Evolutionary conservation across 2,329 filamentous ascomycete genomes (phyloP).

Genomic region (Tolypocladium amazonense): DNA sequence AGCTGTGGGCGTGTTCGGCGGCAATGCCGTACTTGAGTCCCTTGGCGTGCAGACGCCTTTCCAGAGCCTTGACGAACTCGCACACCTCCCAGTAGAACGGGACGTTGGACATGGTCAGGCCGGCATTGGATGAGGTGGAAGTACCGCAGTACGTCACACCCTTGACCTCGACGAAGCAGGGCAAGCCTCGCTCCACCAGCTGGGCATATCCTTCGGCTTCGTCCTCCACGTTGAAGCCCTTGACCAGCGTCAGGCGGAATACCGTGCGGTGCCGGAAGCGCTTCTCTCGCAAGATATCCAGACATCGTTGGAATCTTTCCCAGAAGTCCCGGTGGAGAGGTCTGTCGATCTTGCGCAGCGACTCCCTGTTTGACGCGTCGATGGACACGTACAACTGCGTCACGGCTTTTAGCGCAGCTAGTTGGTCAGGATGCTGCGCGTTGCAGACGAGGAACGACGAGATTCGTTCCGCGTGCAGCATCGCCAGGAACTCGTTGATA

Average conservation of each 20-base stretch:
- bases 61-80: slow-evolving; percentile 68
- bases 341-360: slow-evolving; percentile 76
- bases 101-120: slow-evolving; percentile 93
- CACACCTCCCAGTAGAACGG: slow-evolving; percentile 89
- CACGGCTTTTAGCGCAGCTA: slow-evolving; percentile 70
- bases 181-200: slow-evolving; percentile 74
- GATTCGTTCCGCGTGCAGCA: slow-evolving; percentile 79
- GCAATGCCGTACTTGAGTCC: slow-evolving; percentile 82
- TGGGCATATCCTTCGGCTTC: slow-evolving; percentile 85
- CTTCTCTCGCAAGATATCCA: slow-evolving; percentile 79
- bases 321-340: slow-evolving; percentile 94
- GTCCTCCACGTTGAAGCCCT: slow-evolving; percentile 95
- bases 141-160: slow-evolving; percentile 96
- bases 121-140: slow-evolving; percentile 69
- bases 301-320: slow-evolving; percentile 86
- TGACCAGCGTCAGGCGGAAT: slow-evolving; percentile 89
- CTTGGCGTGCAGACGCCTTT: slow-evolving; percentile 54
- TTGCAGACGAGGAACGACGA: slow-evolving; percentile 96
- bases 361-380: slow-evolving; percentile 84
- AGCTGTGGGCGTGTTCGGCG: slow-evolving; percentile 90
- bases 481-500: slow-evolving; percentile 80
- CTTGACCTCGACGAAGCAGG: slow-evolving; percentile 92
- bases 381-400: slow-evolving; percentile 96
- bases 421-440: slow-evolving; percentile 87
- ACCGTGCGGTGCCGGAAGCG: slow-evolving; percentile 83